These are phyloP conservation scores for Tubosaeta sp. DNA, from an alignment of 768 basidiomycete genomes.

Conservation along the genomic window DNA sequence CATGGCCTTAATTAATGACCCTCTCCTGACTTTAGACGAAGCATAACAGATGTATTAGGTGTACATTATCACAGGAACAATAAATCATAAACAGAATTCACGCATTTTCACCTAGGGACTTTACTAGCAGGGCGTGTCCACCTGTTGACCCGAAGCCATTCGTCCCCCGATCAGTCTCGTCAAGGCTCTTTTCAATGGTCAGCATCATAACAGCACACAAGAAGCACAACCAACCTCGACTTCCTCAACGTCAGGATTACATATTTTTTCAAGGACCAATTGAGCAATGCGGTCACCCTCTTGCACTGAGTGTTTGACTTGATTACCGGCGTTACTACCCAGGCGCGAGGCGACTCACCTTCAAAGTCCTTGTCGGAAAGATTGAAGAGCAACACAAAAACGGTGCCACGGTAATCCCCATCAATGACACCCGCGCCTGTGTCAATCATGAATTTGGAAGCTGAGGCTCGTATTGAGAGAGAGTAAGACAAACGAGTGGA, in stretches of 20 bases:
- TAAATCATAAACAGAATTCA: conserved; percentile 3
- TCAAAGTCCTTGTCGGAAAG: conserved; percentile 85
- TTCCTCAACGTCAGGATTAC: conserved; percentile 79
- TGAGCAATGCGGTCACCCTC: conserved; percentile 97
- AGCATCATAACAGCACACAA: neutral
- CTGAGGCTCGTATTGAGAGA: conserved; percentile 36
- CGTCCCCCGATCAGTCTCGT: conserved; percentile 77
- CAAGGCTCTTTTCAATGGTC: conserved; percentile 57
- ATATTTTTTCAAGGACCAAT: conserved; percentile 87
- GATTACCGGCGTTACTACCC: neutral
- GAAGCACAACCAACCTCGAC: conserved; percentile 56
- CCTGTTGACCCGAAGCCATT: conserved; percentile 96
- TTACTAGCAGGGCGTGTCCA: conserved; percentile 56
- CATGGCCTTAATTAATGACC: neutral
- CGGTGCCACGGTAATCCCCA: conserved; percentile 89
- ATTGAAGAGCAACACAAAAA: conserved; percentile 93
- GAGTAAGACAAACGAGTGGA: neutral
- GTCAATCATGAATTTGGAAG: conserved; percentile 96
- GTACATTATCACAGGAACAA: neutral
- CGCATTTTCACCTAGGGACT: conserved; percentile 1
- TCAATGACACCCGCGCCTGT: conserved; percentile 98
- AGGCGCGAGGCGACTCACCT: conserved; percentile 39
- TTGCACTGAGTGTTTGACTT: conserved; percentile 51
- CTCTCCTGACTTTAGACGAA: neutral
- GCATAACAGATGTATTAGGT: neutral